These are phyloP conservation scores for Botrytis byssoidea DNA, from an alignment of 2,329 filamentous ascomycete genomes.

Conservation along the genomic window DNA sequence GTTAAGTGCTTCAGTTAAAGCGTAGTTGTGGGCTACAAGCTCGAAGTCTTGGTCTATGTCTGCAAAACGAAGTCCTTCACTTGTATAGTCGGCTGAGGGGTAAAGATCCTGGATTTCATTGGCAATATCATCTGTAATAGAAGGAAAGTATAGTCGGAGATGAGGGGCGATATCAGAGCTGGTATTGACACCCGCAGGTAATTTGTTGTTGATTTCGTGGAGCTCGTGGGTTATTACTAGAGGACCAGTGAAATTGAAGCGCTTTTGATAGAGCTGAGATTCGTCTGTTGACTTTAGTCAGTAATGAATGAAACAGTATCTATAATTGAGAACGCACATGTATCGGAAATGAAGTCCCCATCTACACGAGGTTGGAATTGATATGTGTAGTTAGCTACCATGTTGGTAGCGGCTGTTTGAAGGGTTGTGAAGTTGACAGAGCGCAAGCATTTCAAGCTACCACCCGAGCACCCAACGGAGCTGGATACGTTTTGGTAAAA, in stretches of 20 bases:
- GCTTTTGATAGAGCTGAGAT: constrained; percentile 40
- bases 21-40: constrained; percentile 40
- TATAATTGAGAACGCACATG: neutral
- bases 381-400: constrained; percentile 37
- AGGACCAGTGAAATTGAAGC: constrained; percentile 41
- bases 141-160: constrained; percentile 39
- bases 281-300: constrained; percentile 33
- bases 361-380: constrained; percentile 42
- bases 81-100: constrained; percentile 39
- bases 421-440: constrained; percentile 37
- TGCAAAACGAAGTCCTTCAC: constrained; percentile 40
- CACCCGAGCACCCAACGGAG: constrained; percentile 38
- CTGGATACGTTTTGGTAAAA: constrained; percentile 41
- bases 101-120: constrained; percentile 38
- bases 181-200: constrained; percentile 39
- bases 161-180: constrained; percentile 39
- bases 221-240: constrained; percentile 41
- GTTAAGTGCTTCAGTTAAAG: constrained; percentile 39
- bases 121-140: constrained; percentile 39
- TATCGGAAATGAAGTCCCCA: constrained; percentile 41
- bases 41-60: constrained; percentile 42
- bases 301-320: neutral
- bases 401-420: constrained; percentile 33
- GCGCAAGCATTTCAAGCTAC: constrained; percentile 38
- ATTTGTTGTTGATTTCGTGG: constrained; percentile 40